Percentiles rank a stretch among this genome's conserved stretches.
These are phyloP conservation scores for Leccinum broughii DNA, from an alignment of 768 basidiomycete genomes.

Conservation along the genomic window DNA sequence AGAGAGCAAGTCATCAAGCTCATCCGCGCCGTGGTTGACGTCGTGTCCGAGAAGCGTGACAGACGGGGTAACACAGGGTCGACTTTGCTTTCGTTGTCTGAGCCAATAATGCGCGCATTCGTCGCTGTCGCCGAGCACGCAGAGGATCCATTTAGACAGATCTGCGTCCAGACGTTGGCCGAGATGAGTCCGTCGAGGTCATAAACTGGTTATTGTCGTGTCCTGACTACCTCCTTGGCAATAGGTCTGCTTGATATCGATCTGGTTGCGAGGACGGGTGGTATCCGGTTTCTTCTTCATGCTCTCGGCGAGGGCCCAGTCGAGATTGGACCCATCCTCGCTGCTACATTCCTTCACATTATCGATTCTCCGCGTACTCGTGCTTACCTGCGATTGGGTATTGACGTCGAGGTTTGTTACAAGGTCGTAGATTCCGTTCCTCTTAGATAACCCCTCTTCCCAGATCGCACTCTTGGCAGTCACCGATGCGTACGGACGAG, in stretches of 20 bases:
- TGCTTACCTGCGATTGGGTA: constrained; percentile 72
- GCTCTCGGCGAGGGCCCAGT: constrained; percentile 87
- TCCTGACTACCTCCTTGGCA: constrained; percentile 12
- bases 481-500: constrained; percentile 91
- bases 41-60: constrained; percentile 61
- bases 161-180: constrained; percentile 83
- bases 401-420: constrained; percentile 79
- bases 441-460: neutral
- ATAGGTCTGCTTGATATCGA: constrained; percentile 88
- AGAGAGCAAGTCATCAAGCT: constrained; percentile 93
- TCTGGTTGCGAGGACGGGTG: constrained; percentile 76
- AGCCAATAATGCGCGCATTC: constrained; percentile 82
- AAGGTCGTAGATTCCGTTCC: neutral
- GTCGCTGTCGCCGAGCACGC: constrained; percentile 90
- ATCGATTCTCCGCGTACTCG: constrained; percentile 85
- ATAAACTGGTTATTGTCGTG: constrained; percentile 7
- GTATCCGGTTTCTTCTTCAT: constrained; percentile 83
- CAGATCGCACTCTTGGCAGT: constrained; percentile 87
- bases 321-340: constrained; percentile 77
- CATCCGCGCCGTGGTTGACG: constrained; percentile 77
- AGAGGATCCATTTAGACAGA: constrained; percentile 84
- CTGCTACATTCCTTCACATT: constrained; percentile 77
- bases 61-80: constrained; percentile 40
- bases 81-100: constrained; percentile 61
- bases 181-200: constrained; percentile 71